Base-by-base conservation (phyloP, 768 basidiomycete genomes). In the Leccinum broughii region DNA sequence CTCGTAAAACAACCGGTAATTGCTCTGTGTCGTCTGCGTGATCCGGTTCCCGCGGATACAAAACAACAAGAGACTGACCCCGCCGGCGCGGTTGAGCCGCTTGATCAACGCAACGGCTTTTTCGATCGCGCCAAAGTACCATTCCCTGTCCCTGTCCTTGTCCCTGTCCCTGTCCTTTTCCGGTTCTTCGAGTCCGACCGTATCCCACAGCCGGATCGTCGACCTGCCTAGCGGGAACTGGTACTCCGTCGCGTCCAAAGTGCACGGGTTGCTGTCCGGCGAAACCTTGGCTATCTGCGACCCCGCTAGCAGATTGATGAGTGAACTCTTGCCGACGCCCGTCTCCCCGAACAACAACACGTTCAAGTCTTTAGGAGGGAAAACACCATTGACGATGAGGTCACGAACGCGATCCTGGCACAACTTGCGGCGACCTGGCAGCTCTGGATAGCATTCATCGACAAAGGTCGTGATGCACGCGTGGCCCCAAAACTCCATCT, bases 301-400 rank as follows among this genome's bases (percentile, higher is more conserved):
- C 6, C 72, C 72, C 0, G 72, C 68, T 20, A 73, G 67, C 7
- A 72, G 60, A 32, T 72, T 71, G 55, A 73, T 62, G 48, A 73
- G 62, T 4, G 74, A 75, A n/a, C 72, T 73, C 50, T 73, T 73
- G 3, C 72, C 72, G 20, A 64, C 59, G 17, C 79, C 79, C 0
- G 75, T 72, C 57, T 80, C 77, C 0, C 80, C 79, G 52, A 80
- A 81, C 17, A 81, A 54, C 15, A 80, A 64, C 51, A 80, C 56
- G 52, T 76, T 70, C 8, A 70, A 26, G 51, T 71, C 65, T 46
- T 66, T 62, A 0, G 59, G 3, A 34, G 68, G 64, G 8, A 51
- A 24, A 50, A 50, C 49, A 1, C 14, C 15, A 3, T 50, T 7
- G 15, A 28, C 49, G 24, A 50, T 50, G 49, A 50, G 49, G 49